Conservation (phyloP, 2,329 filamentous ascomycete species). For the Xylariaceae sp. region DNA sequence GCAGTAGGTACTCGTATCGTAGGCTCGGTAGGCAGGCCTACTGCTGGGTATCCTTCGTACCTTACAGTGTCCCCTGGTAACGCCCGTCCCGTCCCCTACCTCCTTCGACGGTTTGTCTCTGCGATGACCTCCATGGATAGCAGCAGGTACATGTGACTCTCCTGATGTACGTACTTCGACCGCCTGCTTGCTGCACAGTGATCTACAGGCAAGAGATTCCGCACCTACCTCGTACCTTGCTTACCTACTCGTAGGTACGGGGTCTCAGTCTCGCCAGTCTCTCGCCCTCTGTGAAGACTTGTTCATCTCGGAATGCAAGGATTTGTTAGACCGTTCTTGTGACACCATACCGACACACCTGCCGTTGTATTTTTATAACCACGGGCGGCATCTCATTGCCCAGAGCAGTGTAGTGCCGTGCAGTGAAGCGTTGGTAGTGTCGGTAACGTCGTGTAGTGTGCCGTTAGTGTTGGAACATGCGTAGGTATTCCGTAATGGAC, state of each 20-base stretch:
- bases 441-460: too few species aligned
- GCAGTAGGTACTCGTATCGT: neutral
- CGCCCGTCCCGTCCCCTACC: too few species aligned
- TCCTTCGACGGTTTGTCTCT: too few species aligned
- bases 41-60: neutral
- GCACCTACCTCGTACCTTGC: neutral
- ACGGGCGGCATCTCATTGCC: too few species aligned
- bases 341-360: slow-evolving; percentile 21
- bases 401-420: too few species aligned
- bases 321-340: slow-evolving; percentile 19
- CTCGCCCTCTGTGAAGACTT: neutral
- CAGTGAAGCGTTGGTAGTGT: too few species aligned
- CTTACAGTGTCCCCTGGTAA: neutral
- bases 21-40: slow-evolving; percentile 12
- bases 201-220: neutral
- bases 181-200: slow-evolving; percentile 5
- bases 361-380: neutral
- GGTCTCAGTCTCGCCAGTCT: neutral
- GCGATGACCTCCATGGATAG: neutral
- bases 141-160: neutral
- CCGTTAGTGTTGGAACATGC: too few species aligned
- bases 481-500: too few species aligned
- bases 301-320: slow-evolving; percentile 28
- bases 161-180: neutral
- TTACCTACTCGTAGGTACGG: neutral